phyloP scores from a whole-genome alignment of 306 rosid genomes.

The Cucumis sativus region DNA sequence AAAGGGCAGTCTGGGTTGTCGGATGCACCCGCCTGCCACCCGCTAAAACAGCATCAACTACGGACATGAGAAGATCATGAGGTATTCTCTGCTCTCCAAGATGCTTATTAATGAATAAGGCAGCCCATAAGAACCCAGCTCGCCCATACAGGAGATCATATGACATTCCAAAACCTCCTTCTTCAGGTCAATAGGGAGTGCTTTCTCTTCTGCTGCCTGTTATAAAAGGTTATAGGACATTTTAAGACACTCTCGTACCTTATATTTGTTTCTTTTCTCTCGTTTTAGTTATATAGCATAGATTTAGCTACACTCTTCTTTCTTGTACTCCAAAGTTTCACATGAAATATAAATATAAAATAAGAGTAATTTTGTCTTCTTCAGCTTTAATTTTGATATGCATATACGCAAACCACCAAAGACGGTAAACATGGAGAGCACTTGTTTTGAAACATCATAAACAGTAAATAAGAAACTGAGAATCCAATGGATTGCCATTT shows the following conservation, averaged over 20 bases:
- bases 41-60: conserved; percentile 61
- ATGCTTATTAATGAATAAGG: conserved; percentile 54
- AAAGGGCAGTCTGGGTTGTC: conserved; percentile 65
- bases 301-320: background rate
- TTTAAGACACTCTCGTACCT: background rate
- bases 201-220: conserved; percentile 67
- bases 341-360: background rate
- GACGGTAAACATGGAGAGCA: background rate
- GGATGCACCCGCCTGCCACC: conserved; percentile 91
- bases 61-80: conserved; percentile 37
- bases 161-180: conserved; percentile 99
- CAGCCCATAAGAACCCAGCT: conserved; percentile 82
- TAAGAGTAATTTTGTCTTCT: background rate
- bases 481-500: background rate
- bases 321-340: background rate
- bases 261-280: background rate
- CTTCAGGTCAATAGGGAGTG: conserved; percentile 75
- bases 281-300: background rate
- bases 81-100: conserved; percentile 50
- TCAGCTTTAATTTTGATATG: background rate
- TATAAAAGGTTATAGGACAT: background rate
- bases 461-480: background rate
- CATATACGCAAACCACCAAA: background rate
- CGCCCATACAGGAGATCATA: conserved; percentile 83
- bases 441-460: background rate